phyloP scores from a whole-genome alignment of 305 asterid species.

The Fraxinus sp. region DNA sequence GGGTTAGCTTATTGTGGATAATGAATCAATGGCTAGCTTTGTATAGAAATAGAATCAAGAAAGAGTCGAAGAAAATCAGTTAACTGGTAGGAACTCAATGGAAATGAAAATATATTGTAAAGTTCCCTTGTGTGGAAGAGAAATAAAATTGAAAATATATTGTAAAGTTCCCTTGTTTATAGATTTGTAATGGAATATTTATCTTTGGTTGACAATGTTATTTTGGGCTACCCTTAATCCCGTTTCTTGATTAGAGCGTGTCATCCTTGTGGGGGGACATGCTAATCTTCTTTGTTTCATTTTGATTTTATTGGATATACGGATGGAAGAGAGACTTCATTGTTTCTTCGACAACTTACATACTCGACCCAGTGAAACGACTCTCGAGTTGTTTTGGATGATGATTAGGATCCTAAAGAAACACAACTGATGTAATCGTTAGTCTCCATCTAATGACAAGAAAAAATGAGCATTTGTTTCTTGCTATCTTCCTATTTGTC shows the following conservation, averaged over 20 bases:
- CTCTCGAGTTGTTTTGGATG: background rate
- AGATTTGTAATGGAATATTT: background rate
- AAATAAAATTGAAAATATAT: background rate
- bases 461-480: background rate
- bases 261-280: background rate
- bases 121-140: background rate
- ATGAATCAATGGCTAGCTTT: conserved; percentile 57
- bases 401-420: background rate
- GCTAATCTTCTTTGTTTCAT: background rate
- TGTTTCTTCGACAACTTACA: background rate
- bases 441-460: background rate
- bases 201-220: background rate
- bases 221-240: background rate
- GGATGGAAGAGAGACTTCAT: background rate
- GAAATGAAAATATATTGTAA: background rate
- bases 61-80: conserved; percentile 38
- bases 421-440: background rate
- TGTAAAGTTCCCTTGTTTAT: background rate
- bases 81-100: conserved; percentile 1
- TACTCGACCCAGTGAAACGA: background rate
- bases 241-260: background rate
- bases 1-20: conserved; percentile 68
- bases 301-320: background rate
- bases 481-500: background rate
- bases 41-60: conserved; percentile 36